Conservation (phyloP, 2,329 filamentous ascomycete genomes). For the Huntiella abstrusa region DNA sequence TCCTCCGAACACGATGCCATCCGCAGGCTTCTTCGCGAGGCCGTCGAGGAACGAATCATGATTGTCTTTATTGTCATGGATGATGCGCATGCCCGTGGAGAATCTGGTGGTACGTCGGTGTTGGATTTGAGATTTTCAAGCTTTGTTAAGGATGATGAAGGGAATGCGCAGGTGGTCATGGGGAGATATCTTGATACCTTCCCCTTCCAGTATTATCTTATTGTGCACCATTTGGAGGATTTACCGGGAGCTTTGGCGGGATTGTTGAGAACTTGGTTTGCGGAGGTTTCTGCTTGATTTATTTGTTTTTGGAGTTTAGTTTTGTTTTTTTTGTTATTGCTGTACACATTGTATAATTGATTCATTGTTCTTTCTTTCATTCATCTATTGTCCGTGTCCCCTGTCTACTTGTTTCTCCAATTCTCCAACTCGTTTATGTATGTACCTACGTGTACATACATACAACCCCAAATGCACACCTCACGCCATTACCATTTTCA, state of each 20-base stretch:
- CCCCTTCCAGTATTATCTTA: slow-evolving; percentile 91
- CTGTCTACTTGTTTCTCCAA: too few relatives aligned
- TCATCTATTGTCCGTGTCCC: not conserved
- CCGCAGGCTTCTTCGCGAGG: slow-evolving; percentile 63
- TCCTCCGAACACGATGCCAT: slow-evolving; percentile 64
- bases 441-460: too few relatives aligned
- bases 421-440: too few relatives aligned
- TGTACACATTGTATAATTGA: not conserved
- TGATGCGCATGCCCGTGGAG: slow-evolving; percentile 21
- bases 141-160: slow-evolving; percentile 48
- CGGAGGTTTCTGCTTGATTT: slow-evolving; percentile 36
- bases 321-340: not conserved
- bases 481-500: too few relatives aligned
- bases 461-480: too few relatives aligned
- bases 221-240: slow-evolving; percentile 82
- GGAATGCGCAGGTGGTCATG: slow-evolving; percentile 54
- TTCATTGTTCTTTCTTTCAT: not conserved
- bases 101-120: slow-evolving; percentile 38
- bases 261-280: slow-evolving; percentile 89
- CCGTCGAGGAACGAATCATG: slow-evolving; percentile 89
- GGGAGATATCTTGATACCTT: slow-evolving; percentile 88
- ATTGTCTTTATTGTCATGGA: slow-evolving; percentile 96
- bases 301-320: not conserved
- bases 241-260: slow-evolving; percentile 75
- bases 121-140: slow-evolving; percentile 74